Percentiles rank a stretch among this genome's conserved stretches.
phyloP scores from a whole-genome alignment of 768 basidiomycete species.

The Crucibulum laeve region DNA sequence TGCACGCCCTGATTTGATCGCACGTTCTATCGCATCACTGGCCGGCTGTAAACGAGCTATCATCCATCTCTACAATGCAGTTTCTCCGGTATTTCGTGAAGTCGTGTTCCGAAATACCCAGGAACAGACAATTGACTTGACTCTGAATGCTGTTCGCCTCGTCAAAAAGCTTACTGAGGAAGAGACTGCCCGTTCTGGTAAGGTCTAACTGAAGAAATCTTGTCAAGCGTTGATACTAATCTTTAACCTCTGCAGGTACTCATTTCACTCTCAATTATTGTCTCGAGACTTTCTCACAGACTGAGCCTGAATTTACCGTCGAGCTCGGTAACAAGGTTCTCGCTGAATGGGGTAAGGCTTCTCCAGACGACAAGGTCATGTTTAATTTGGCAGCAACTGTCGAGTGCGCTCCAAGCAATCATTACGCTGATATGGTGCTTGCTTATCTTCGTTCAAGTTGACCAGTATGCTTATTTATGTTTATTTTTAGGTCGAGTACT shows the following conservation, averaged over 20 bases:
- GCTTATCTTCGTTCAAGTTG: neutral
- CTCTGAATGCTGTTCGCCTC: constrained; percentile 81
- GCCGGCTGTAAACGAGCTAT: constrained; percentile 92
- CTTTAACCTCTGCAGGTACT: neutral
- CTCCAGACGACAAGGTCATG: constrained; percentile 81
- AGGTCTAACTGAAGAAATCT: no score
- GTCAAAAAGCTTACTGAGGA: constrained; percentile 83
- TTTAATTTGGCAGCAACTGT: constrained; percentile 99
- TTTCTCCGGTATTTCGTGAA: constrained; percentile 86
- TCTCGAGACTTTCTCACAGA: constrained; percentile 97
- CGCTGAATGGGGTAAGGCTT: constrained; percentile 86
- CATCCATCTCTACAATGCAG: constrained; percentile 99
- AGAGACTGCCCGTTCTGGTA: constrained; percentile 61
- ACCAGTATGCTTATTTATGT: constrained; percentile 4
- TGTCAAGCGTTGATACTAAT: constrained; percentile 75
- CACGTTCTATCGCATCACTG: constrained; percentile 82
- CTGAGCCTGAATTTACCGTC: constrained; percentile 91
- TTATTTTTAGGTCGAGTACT: constrained; percentile 91
- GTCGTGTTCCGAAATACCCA: constrained; percentile 94
- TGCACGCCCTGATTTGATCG: constrained; percentile 93
- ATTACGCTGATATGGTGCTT: constrained; percentile 92
- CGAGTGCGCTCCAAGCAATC: constrained; percentile 95
- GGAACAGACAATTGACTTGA: constrained; percentile 87
- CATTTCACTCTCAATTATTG: constrained; percentile 52
- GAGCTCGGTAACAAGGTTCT: constrained; percentile 94